Evolutionary conservation across 164 flowering plant species (phyloP).

Genomic region (Malania oleifera): DNA sequence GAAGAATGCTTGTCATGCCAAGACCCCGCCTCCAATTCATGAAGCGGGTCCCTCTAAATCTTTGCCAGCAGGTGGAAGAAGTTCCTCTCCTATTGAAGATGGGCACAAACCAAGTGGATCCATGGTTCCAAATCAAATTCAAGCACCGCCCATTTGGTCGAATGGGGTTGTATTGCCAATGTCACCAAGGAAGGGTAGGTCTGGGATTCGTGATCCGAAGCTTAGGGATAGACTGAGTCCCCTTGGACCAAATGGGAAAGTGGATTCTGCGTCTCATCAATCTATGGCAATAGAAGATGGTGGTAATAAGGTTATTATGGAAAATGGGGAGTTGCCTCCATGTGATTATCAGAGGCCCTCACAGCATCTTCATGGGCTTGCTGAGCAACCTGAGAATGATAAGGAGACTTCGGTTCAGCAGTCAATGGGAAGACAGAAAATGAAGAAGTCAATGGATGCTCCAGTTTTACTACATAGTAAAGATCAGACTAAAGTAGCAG

Average conservation of each 20-base stretch:
- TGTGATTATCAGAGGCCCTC: slow-evolving; percentile 56
- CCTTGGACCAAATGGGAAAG: slow-evolving; percentile 72
- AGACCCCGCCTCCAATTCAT: slow-evolving; percentile 50
- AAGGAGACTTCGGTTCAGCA: slow-evolving; percentile 27
- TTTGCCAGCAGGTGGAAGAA: slow-evolving; percentile 20
- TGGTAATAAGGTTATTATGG: slow-evolving; percentile 30
- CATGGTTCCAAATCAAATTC: slow-evolving; percentile 22
- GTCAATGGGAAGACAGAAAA: slow-evolving; percentile 25
- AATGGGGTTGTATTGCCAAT: slow-evolving; percentile 66
- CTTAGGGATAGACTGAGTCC: slow-evolving; percentile 65
- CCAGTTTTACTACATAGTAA: slow-evolving; percentile 34
- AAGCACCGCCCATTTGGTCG: slow-evolving; percentile 46
- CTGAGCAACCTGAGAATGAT: slow-evolving; percentile 51
- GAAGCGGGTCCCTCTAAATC: slow-evolving; percentile 36
- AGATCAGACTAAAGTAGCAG: slow-evolving; percentile 24
- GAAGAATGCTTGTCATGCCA: slow-evolving; percentile 72
- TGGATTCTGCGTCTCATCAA: slow-evolving; percentile 38
- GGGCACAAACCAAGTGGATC: slow-evolving; percentile 45
- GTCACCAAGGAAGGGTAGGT: slow-evolving; percentile 70
- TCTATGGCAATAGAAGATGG: slow-evolving; percentile 29
- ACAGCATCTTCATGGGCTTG: slow-evolving; percentile 48
- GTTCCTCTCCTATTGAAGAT: slow-evolving; percentile 40
- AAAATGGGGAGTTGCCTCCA: slow-evolving; percentile 59
- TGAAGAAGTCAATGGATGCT: slow-evolving; percentile 27
- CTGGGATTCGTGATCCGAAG: slow-evolving; percentile 57